Evolutionary conservation across 768 basidiomycete species (phyloP), one percentile per base, ranked within the genome.

Genomic region (Lactifluus pinguis): DNA sequence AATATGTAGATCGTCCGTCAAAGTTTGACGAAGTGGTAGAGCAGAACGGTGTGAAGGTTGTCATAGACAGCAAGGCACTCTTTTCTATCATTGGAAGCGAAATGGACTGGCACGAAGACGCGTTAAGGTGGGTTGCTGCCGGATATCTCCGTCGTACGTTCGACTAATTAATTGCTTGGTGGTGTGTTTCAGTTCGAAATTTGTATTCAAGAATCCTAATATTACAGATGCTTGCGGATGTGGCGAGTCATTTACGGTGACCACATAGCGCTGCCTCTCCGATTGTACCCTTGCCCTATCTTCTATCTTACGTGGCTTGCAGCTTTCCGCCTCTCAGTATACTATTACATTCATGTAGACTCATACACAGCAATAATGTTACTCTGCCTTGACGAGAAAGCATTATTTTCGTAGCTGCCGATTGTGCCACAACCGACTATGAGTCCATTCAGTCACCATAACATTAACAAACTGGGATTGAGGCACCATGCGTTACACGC

Each of bases 41-140:
- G 71, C 97, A 98, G 74, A 94, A 98, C 65, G 95, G 89, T 2
- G 92, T 97, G 29, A 82, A 79, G 65, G 95, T 99, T 49, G 77
- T 98, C 63, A 93, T 98, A 71, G 97, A 99, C 76, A 88, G 86
- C 70, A 98, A 95, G 73, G 97, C 97, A 29, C 75, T 99, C 65
- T 98, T 99, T 72, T 93, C 90, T 60, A 97, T 99, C 67, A 97
- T 99, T 62, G 97, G 97, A 53, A 95, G 92, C 72, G 90, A 91
- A 79, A 99, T 99, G 97, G 93, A 95, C 70, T 99, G 97, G 97
- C 80, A 84, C 61, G 97, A 98, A 76, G 93, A 95, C 71, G 73
- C 84, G 36, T 75, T 99, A 47, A 95, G 92, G 88, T 89, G 61
- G 76, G 53, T 55, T 59, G 38, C 68, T 59, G 41, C 36, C n/a